Evolutionary conservation across 305 asterid genomes (phyloP).

Genomic region (Withania somnifera): DNA sequence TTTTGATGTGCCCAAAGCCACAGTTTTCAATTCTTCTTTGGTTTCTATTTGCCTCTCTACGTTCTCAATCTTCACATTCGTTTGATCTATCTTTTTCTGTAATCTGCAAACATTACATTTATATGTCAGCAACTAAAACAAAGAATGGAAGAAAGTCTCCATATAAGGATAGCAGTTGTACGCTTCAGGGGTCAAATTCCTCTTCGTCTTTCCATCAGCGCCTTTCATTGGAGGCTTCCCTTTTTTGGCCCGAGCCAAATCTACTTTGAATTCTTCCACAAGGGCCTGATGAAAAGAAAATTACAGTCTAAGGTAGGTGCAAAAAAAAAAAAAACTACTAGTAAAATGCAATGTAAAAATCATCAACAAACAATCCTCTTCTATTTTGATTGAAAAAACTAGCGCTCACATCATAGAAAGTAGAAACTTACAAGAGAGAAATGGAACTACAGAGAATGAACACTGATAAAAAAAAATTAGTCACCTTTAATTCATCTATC

Average conservation of each 20-base stretch:
- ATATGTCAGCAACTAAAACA: conserved; percentile 13
- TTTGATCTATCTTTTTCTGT: conserved; percentile 76
- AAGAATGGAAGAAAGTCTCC: not conserved
- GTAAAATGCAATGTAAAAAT: not conserved
- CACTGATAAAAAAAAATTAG: not conserved
- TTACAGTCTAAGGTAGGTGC: not conserved
- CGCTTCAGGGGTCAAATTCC: conserved; percentile 81
- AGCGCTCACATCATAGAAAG: not conserved
- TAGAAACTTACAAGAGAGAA: not conserved
- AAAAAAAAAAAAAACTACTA: not conserved
- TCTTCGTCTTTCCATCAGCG: conserved; percentile 78
- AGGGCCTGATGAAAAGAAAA: conserved; percentile 28
- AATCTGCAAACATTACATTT: conserved; percentile 35
- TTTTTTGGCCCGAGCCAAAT: conserved; percentile 71
- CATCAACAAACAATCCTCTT: not conserved
- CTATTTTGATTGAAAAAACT: not conserved
- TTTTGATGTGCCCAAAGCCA: conserved; percentile 94
- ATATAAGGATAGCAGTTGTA: conserved; percentile 19
- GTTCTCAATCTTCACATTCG: conserved; percentile 56
- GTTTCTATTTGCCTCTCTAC: conserved; percentile 71
- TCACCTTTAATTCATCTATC: conserved; percentile 81
- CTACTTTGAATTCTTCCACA: conserved; percentile 59
- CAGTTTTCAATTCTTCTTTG: conserved; percentile 81
- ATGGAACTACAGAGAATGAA: not conserved
- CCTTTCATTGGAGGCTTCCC: conserved; percentile 75